Percentiles rank a stretch among this genome's conserved stretches.
Conservation (phyloP, 1,284 basidiomycete genomes). For the Microbotryum scabiosae region DNA sequence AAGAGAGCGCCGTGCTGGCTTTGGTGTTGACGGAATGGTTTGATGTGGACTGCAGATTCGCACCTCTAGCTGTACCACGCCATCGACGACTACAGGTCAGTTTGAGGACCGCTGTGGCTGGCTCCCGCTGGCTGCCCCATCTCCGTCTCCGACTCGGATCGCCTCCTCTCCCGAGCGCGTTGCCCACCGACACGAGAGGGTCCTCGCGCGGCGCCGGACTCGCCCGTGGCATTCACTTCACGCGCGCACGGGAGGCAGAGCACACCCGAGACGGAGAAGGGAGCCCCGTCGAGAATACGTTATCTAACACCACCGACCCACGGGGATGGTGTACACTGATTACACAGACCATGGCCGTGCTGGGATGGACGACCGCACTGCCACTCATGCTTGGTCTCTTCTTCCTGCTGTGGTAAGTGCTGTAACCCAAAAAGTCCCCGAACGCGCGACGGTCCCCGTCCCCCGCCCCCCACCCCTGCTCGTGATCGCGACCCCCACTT, state of each 20-base stretch:
- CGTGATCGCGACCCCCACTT: not conserved
- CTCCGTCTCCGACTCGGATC: not conserved
- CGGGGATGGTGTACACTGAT: slow-evolving; percentile 16
- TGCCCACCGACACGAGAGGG: no score
- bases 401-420: slow-evolving; percentile 65
- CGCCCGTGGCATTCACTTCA: no score
- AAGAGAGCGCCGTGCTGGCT: not conserved
- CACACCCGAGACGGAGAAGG: no score
- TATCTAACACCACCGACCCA: not conserved
- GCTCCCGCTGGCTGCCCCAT: slow-evolving; percentile 35
- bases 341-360: slow-evolving; percentile 50
- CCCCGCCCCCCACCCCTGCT: not conserved
- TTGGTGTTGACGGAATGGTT: not conserved
- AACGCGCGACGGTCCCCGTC: not conserved
- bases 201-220: no score
- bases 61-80: slow-evolving; percentile 49
- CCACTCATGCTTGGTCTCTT: slow-evolving; percentile 62
- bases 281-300: not conserved
- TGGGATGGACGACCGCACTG: slow-evolving; percentile 74
- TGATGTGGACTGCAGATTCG: slow-evolving; percentile 24
- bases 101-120: no score
- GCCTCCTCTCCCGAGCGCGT: no score
- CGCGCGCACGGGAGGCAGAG: no score
- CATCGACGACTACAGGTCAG: slow-evolving; percentile 53
- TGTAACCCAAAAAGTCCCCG: not conserved